Evolutionary conservation across 805 yeast genomes (phyloP), one percentile per base, ranked within the genome.

Genomic region (Candida loeiensis): DNA sequence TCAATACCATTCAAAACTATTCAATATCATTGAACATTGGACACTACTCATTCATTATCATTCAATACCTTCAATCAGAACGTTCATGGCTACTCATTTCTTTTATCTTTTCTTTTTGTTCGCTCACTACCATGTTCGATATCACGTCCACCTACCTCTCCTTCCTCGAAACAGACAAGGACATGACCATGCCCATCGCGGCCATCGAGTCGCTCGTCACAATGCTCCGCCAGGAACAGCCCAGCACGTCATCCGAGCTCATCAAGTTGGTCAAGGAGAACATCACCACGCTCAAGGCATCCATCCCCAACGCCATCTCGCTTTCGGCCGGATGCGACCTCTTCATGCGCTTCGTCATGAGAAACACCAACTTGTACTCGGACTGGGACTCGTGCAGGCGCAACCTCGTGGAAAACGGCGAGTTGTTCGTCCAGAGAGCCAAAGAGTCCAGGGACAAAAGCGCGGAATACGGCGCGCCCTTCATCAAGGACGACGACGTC

Each of bases 131-230:
- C 33, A 31, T 30, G 34, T 89, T 93, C 58, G 95, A 90, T 60
- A 88, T 93, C 50, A 88, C 82, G 34, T 72, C 78, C 51, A 79
- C 91, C 0, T 93, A 93, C 58, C 72, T 87, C 43, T 76, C 77
- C 57, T 89, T 87, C 59, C 71, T 93, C 46, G 79, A 77, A 50
- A 96, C 89, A 37, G 97, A 93, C 64, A 74, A 86, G n/a, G 98
- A 93, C 42, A 86, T 93, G 80, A 90, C 99, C 4, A 93, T 90
- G 97, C 99, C 99, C 1, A 87, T 93, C 24, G 99, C 99, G 31
- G 99, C 99, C 25, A 93, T 93, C 55, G 98, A 93, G 67, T 80
- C 96, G 9, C 70, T 93, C 33, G 95, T 93, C 19, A 85, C 93
- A 6, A 75, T 93, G 64, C 65, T 91, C 20, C 75, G 82, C 47